Base-by-base conservation (phyloP, 129 eudicot genomes). In the Solidago caesia region DNA sequence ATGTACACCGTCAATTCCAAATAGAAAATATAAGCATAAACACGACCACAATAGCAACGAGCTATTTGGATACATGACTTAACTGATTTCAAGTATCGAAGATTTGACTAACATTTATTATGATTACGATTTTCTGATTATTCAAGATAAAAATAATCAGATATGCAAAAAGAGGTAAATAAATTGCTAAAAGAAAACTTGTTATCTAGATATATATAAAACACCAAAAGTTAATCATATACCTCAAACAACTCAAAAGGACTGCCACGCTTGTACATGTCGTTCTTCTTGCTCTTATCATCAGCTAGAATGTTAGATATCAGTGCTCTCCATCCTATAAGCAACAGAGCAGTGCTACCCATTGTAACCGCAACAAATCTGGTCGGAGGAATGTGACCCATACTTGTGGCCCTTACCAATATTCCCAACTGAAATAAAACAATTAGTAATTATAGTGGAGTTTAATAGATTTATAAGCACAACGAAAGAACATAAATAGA, bases 241-340 rank as follows among this genome's bases (percentile, higher is more conserved):
- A 94, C 98, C 97, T 90, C 97, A 82, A 94, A 82, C 45, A 94
- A 75, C 75, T 94, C 97, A 56, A 94, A 90, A 29, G 97, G 91
- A 78, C 85, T 94, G 56, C 98, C 98, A 61, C 88, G 86, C 84
- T 84, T 94, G 87, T 94, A 94, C 7, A 78, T 75, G 25, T 94
- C 98, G 73, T 87, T 86, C 83, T 90, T 90, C 73, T 85, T 88
- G 83, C 65, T 71, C 60, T 76, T 75, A 52, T 85, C 89, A 26
- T 71, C 59, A 11, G 88, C 80, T 64, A 94, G 80, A 74, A 86
- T 52, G 75, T 67, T 88, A 45, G 78, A 90, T 73, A 94, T 44
- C 14, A 93, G 75, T 13, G 91, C 79, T 79, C 98, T 83, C 93
- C 98, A 94, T 44, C 98, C 98, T 55, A 94, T 82, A 53, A 94